Conservation (phyloP, 192 early-diverging fungal genomes). For the Podila epigama region DNA sequence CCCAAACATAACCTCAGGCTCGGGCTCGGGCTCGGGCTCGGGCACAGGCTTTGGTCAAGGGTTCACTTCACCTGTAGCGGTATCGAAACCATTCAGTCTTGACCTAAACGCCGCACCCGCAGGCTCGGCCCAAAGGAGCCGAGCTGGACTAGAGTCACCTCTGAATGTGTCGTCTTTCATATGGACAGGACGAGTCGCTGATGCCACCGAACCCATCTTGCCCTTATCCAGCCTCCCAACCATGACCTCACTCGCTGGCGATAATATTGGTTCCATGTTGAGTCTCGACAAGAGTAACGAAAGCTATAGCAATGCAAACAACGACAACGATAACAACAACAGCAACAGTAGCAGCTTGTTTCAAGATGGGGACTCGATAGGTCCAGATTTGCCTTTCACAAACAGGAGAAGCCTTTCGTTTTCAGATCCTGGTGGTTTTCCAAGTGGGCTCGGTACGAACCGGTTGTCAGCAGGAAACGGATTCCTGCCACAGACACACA, state of each 20-base stretch:
- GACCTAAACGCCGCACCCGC: not conserved
- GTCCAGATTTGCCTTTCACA: not conserved
- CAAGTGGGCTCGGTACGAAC: not conserved
- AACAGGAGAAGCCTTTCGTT: conserved; percentile 23
- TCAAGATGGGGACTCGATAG: not conserved
- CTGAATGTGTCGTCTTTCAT: conserved; percentile 29
- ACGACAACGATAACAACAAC: too few relatives aligned
- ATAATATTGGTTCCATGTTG: too few relatives aligned
- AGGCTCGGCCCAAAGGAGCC: not conserved
- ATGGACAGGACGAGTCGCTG: conserved; percentile 18
- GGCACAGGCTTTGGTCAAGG: too few relatives aligned
- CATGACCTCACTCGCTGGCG: too few relatives aligned
- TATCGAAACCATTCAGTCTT: not conserved
- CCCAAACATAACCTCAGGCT: not conserved
- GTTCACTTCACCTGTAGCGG: not conserved
- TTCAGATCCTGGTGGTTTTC: conserved; percentile 26
- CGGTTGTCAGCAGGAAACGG: not conserved
- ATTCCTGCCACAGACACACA: not conserved
- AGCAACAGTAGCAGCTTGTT: not conserved
- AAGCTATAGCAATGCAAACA: too few relatives aligned
- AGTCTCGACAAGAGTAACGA: too few relatives aligned
- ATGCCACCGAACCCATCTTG: not conserved
- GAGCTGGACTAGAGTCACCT: conserved; percentile 18
- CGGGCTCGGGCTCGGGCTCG: too few relatives aligned
- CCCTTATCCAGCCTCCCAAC: too few relatives aligned